Evolutionary conservation across 305 asterid genomes (phyloP).

Genomic region (Solanum hybrid): DNA sequence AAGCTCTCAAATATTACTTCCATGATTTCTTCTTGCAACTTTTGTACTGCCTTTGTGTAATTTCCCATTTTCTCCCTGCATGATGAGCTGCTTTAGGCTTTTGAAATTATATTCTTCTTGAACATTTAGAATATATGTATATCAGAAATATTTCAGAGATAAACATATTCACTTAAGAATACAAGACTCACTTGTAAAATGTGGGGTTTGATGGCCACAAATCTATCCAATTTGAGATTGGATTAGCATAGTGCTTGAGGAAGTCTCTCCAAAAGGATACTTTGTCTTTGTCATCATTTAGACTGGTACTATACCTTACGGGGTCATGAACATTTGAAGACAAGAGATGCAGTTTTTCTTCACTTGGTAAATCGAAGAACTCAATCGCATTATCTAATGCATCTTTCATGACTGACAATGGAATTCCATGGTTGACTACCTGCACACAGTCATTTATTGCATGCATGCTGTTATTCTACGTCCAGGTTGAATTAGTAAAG

Average conservation of each 20-base stretch:
- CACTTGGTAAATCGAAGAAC: slow-evolving; percentile 49
- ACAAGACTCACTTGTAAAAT: slow-evolving; percentile 37
- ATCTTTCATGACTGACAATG: slow-evolving; percentile 19
- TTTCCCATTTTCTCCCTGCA: slow-evolving; percentile 47
- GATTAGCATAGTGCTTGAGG: slow-evolving; percentile 54
- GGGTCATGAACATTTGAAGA: slow-evolving; percentile 40
- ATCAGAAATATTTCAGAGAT: neutral
- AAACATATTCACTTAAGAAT: neutral
- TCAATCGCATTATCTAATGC: slow-evolving; percentile 41
- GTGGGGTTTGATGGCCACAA: slow-evolving; percentile 63
- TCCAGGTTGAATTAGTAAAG: neutral
- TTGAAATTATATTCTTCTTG: neutral
- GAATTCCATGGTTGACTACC: slow-evolving; percentile 62
- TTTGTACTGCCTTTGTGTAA: slow-evolving; percentile 34
- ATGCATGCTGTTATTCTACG: neutral
- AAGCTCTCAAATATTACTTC: slow-evolving; percentile 40
- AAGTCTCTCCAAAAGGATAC: slow-evolving; percentile 61
- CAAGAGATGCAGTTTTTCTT: slow-evolving; percentile 32
- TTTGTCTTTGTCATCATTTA: slow-evolving; percentile 39
- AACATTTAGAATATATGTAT: neutral
- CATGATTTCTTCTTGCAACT: slow-evolving; percentile 30
- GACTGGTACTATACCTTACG: slow-evolving; percentile 57
- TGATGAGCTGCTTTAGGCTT: neutral
- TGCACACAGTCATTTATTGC: slow-evolving; percentile 11
- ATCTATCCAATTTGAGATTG: slow-evolving; percentile 55